Percentiles rank a stretch among this genome's conserved stretches.
phyloP scores from a whole-genome alignment of 345 rosid genomes.

The Physaria fendleri region DNA sequence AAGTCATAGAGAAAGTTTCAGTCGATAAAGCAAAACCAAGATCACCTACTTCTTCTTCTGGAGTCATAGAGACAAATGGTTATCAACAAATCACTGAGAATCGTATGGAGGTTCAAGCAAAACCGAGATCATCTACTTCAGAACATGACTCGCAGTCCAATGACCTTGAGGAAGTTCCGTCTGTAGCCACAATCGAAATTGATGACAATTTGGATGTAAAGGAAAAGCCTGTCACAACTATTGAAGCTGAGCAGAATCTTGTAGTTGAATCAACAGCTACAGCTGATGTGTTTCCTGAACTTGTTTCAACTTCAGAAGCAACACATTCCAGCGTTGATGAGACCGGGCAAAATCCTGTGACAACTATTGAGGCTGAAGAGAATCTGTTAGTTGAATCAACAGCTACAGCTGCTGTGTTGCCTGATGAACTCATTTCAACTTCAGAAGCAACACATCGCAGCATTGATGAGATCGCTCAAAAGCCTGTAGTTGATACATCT shows the following conservation, averaged over 20 bases:
- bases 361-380: slow-evolving; percentile 14
- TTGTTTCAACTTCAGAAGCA: slow-evolving; percentile 17
- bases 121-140: slow-evolving; percentile 10
- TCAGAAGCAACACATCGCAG: slow-evolving; percentile 15
- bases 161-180: slow-evolving; percentile 21
- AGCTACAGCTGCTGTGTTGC: slow-evolving; percentile 7
- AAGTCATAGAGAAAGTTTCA: slow-evolving; percentile 12
- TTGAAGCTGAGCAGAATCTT: slow-evolving; percentile 15
- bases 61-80: slow-evolving; percentile 11
- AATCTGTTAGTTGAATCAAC: slow-evolving; percentile 17
- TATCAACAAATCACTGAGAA: slow-evolving; percentile 6
- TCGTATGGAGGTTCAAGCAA: slow-evolving; percentile 12
- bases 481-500: slow-evolving; percentile 10
- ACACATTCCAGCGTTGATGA: slow-evolving; percentile 8
- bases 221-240: not conserved
- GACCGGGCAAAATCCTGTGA: not conserved
- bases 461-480: slow-evolving; percentile 13
- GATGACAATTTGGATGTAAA: slow-evolving; percentile 13
- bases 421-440: slow-evolving; percentile 21
- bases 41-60: slow-evolving; percentile 14
- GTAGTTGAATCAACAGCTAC: slow-evolving; percentile 13
- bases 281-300: slow-evolving; percentile 17
- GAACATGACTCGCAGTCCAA: slow-evolving; percentile 8
- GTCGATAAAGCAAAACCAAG: slow-evolving; percentile 2
- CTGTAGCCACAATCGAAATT: slow-evolving; percentile 13